Evolutionary conservation across 106 monocot genomes (phyloP).

Genomic region (Amphibolis antarctica): DNA sequence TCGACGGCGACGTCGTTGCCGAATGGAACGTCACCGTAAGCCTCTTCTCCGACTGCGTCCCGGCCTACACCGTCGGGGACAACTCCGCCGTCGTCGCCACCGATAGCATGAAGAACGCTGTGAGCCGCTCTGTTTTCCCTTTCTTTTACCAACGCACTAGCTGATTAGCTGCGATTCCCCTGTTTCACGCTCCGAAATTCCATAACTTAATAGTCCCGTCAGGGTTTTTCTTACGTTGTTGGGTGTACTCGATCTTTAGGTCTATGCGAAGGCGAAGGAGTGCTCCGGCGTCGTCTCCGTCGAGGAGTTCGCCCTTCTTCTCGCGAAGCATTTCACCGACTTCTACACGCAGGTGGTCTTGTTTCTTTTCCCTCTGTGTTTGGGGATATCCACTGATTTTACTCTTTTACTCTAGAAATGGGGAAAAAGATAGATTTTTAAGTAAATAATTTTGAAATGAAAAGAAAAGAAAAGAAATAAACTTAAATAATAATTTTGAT

Average conservation of each 20-base stretch:
- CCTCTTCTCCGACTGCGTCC: conserved; percentile 76
- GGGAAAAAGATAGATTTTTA: too few relatives aligned
- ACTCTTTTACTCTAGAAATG: too few relatives aligned
- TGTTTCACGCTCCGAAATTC: not conserved
- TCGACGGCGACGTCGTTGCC: conserved; percentile 39
- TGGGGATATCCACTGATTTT: too few relatives aligned
- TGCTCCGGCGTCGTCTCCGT: conserved; percentile 45
- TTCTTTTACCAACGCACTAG: too few relatives aligned
- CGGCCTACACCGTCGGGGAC: conserved; percentile 56
- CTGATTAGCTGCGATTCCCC: too few relatives aligned
- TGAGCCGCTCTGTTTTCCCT: conserved; percentile 12
- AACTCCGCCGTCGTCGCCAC: conserved; percentile 93
- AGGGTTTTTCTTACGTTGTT: not conserved
- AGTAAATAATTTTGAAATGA: too few relatives aligned
- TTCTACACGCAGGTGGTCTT: conserved; percentile 63
- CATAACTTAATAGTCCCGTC: not conserved
- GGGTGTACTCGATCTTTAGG: conserved; percentile 22
- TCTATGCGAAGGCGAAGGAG: conserved; percentile 91
- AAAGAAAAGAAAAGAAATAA: too few relatives aligned
- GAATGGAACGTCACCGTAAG: conserved; percentile 77
- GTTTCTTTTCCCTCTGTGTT: not conserved
- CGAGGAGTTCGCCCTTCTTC: conserved; percentile 65
- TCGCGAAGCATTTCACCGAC: conserved; percentile 62
- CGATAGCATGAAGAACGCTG: conserved; percentile 95
- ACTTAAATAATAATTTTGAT: too few relatives aligned